These are phyloP conservation scores for Allium sativum DNA, from an alignment of 106 monocot species.

Conservation along the genomic window DNA sequence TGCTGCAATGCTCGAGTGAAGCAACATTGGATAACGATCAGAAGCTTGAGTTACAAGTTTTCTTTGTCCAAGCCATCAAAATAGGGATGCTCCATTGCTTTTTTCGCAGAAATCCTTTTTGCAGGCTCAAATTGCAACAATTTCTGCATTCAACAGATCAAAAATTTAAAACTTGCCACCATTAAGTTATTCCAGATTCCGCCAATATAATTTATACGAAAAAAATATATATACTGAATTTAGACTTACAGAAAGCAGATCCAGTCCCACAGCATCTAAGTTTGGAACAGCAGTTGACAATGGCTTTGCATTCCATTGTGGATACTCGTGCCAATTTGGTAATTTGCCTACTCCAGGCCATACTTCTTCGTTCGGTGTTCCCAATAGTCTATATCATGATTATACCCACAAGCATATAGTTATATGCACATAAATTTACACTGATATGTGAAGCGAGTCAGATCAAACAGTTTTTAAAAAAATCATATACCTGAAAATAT, in stretches of 20 bases:
- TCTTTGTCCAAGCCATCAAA: constrained; percentile 64
- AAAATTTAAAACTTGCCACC: neutral
- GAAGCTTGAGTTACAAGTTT: constrained; percentile 2
- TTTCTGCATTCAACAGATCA: constrained; percentile 33
- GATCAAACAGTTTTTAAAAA: too few relatives aligned
- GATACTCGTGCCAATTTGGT: constrained; percentile 88
- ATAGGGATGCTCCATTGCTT: constrained; percentile 82
- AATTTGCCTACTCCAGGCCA: constrained; percentile 91
- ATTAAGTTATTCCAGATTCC: neutral
- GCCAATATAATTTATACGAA: neutral
- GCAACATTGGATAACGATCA: neutral
- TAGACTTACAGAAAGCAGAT: constrained; percentile 66
- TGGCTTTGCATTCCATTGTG: constrained; percentile 63
- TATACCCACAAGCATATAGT: too few relatives aligned
- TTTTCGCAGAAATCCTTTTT: constrained; percentile 77
- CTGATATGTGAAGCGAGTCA: too few relatives aligned
- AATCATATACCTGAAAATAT: constrained; percentile 3
- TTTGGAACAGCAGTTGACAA: constrained; percentile 41
- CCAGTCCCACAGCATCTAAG: constrained; percentile 53
- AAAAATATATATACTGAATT: neutral
- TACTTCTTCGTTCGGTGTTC: constrained; percentile 80
- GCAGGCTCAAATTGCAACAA: constrained; percentile 77
- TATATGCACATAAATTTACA: too few relatives aligned
- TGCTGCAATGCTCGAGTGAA: constrained; percentile 2
- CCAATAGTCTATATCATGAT: constrained; percentile 37